A percentile compares a stretch with the other conserved stretches of the same genome.
Evolutionary conservation across 148 eudicot genomes (phyloP).

Genomic region (Chenopodium formosanum): DNA sequence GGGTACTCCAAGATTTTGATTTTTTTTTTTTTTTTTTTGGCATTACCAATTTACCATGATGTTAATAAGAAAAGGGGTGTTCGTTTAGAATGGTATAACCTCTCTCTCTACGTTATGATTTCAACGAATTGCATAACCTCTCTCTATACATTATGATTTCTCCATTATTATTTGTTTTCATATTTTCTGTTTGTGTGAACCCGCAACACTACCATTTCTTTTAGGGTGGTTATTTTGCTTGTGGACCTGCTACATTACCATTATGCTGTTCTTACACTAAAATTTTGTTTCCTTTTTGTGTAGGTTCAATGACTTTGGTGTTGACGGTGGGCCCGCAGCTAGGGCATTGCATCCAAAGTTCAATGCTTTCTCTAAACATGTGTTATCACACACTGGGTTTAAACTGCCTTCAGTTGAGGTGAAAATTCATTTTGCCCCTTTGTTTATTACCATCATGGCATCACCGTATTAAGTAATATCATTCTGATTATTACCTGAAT

Average conservation of each 20-base stretch:
- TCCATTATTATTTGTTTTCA: not conserved
- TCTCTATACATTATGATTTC: not conserved
- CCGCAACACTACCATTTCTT: not conserved
- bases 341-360: slow-evolving; percentile 68
- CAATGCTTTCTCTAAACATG: slow-evolving; percentile 53
- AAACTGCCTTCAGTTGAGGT: slow-evolving; percentile 70
- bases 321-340: slow-evolving; percentile 80
- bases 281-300: slow-evolving; percentile 14
- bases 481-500: not conserved
- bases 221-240: not conserved
- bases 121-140: too few species aligned
- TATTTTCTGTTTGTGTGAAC: not conserved
- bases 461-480: not conserved
- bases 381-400: slow-evolving; percentile 55
- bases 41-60: too few species aligned
- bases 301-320: slow-evolving; percentile 78
- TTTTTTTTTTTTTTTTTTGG: too few species aligned
- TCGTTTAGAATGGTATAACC: too few species aligned
- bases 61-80: too few species aligned
- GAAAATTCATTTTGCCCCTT: slow-evolving; percentile 11
- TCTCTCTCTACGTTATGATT: too few species aligned
- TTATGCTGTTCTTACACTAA: not conserved
- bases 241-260: not conserved
- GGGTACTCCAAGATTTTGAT: too few species aligned
- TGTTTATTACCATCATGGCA: not conserved